Percentiles rank a stretch among this genome's conserved stretches.
phyloP scores from a whole-genome alignment of 108 stramenopile species.

The Bacterosira constricta region DNA sequence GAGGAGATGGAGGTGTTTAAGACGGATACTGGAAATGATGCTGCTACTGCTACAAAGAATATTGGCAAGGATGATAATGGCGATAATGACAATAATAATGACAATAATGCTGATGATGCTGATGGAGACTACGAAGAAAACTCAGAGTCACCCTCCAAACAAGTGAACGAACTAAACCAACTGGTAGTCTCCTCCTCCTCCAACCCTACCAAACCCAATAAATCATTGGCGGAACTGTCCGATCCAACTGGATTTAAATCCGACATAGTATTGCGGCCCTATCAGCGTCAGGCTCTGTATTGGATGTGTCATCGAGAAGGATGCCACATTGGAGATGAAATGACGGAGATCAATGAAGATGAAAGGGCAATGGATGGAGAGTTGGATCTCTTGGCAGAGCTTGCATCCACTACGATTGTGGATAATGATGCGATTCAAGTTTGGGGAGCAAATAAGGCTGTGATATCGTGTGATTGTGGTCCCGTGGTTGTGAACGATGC shows the following conservation, averaged over 20 bases:
- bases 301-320: slow-evolving; percentile 84
- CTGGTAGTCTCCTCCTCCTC: neutral
- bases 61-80: neutral
- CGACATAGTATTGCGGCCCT: slow-evolving; percentile 59
- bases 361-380: slow-evolving; percentile 7
- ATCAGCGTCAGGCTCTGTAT: slow-evolving; percentile 77
- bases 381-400: slow-evolving; percentile 35
- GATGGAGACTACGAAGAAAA: slow-evolving; percentile 32
- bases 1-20: slow-evolving; percentile 42
- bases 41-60: neutral
- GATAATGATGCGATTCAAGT: slow-evolving; percentile 5
- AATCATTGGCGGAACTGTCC: slow-evolving; percentile 45
- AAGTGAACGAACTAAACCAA: slow-evolving; percentile 28
- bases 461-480: slow-evolving; percentile 76
- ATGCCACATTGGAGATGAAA: neutral
- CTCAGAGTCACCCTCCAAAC: neutral
- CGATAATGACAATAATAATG: neutral
- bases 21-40: neutral
- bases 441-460: slow-evolving; percentile 23
- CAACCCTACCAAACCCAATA: neutral
- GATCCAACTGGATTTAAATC: slow-evolving; percentile 58
- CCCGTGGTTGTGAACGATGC: slow-evolving; percentile 64
- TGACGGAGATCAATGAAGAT: slow-evolving; percentile 30
- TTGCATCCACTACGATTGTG: too few species aligned
- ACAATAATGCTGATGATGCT: neutral